Base-by-base conservation (phyloP, 1,139 yeast genomes). In the Candida labiduridarum region DNA sequence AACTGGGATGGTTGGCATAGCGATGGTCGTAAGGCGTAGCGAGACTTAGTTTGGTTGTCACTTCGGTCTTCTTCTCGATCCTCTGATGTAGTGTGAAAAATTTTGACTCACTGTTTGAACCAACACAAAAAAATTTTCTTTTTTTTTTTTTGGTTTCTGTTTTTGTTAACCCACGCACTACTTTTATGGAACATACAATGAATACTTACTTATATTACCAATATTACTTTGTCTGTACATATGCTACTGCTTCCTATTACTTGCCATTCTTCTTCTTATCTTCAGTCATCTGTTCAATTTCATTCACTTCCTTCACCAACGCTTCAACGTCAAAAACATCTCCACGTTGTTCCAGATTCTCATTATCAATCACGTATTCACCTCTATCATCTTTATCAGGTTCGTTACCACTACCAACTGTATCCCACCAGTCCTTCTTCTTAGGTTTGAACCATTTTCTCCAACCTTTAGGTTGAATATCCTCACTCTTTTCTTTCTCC, bases 1-100 rank as follows among this genome's bases (percentile, higher is more conserved):
- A 54, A 94, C 97, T 38, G 96, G 82, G 64, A 94, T 81, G 68
- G 99, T 95, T 71, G 99, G 99, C 99, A 94, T 94, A 46, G 9
- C 54, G 12, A 30, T n/a, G 12, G 34, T 30, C 4, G 22, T 19
- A 19, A 19, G 22, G 19, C 4, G 38, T 11, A 15, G 35, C 8
- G 12, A 14, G 15, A 19, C 19, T 36, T 33, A 15, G 15, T 25
- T 31, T 31, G 35, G 7, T 14, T 34, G 38, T 34, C 19, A 34
- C 22, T 19, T 19, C 22, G 3, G 38, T 14, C 15, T 34, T n/a
- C 11, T 19, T 22, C 27, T 22, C 30, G 12, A 9, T 30, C 22
- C 30, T n/a, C 27, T 45, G 40, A 29, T 46, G 44, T 25, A 25
- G 29, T 25, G 29, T 46, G 53, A 50, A 51, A 52, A 51, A 45